These are phyloP conservation scores for Apiotrichum sp. DNA, from an alignment of 1,284 basidiomycete species.

Conservation along the genomic window DNA sequence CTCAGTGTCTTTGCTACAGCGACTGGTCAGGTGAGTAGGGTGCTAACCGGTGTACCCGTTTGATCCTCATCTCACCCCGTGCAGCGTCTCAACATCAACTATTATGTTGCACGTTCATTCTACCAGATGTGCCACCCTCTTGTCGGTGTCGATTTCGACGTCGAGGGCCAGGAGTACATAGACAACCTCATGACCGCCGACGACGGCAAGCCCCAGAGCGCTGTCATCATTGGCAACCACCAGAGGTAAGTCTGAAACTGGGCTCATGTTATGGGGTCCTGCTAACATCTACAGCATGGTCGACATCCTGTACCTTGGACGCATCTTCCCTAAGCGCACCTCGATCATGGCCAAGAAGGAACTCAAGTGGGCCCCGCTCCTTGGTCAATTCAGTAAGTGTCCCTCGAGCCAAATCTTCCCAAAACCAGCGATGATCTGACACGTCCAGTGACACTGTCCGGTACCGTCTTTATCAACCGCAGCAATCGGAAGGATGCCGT, in stretches of 20 bases:
- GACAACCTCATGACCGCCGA: slow-evolving; percentile 52
- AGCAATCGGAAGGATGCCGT: slow-evolving; percentile 70
- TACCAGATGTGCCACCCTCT: slow-evolving; percentile 63
- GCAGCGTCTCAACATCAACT: slow-evolving; percentile 75
- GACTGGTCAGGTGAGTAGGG: slow-evolving; percentile 52
- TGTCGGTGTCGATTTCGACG: slow-evolving; percentile 64
- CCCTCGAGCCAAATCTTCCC: not conserved
- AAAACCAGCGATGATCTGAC: not conserved
- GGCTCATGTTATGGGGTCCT: slow-evolving; percentile 1
- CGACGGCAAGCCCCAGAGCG: slow-evolving; percentile 44
- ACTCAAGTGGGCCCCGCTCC: slow-evolving; percentile 71
- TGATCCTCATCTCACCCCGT: not conserved
- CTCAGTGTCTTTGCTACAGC: slow-evolving; percentile 65
- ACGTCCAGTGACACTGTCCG: slow-evolving; percentile 64
- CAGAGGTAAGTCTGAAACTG: slow-evolving; percentile 54
- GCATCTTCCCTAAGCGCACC: slow-evolving; percentile 74
- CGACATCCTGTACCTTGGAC: slow-evolving; percentile 76
- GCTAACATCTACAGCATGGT: slow-evolving; percentile 55
- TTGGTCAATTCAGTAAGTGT: slow-evolving; percentile 72
- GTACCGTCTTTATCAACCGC: slow-evolving; percentile 91
- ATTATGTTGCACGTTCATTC: slow-evolving; percentile 77
- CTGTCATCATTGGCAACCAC: slow-evolving; percentile 82
- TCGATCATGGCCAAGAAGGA: slow-evolving; percentile 94
- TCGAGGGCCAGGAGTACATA: slow-evolving; percentile 83
- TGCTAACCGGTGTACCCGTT: not conserved